Conservation (phyloP, 805 yeast species). For the Yamadazyma paraphyllophila region DNA sequence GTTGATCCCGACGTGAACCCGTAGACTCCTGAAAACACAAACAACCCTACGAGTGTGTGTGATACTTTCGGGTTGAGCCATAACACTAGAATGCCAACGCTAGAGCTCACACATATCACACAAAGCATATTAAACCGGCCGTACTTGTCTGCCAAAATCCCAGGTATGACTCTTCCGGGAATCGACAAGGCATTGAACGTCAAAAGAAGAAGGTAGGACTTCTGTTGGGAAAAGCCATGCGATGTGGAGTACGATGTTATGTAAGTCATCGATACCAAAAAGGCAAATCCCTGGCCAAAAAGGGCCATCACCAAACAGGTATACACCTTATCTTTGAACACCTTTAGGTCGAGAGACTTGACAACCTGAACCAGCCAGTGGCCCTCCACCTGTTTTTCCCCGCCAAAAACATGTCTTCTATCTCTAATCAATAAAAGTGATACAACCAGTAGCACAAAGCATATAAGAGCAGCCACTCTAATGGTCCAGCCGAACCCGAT, state of each 20-base stretch:
- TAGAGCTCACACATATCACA: constrained; percentile 13
- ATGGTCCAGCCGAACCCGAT: constrained; percentile 33
- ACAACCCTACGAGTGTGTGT: constrained; percentile 22
- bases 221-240: constrained; percentile 18
- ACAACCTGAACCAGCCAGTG: constrained; percentile 15
- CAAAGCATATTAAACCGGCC: constrained; percentile 27
- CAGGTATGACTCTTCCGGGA: constrained; percentile 27
- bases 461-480: constrained; percentile 24
- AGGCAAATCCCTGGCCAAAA: constrained; percentile 30
- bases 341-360: constrained; percentile 23
- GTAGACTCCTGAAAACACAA: constrained; percentile 23
- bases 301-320: constrained; percentile 23
- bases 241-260: constrained; percentile 25
- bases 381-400: constrained; percentile 4
- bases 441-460: constrained; percentile 14
- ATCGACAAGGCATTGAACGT: constrained; percentile 26
- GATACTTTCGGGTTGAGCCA: constrained; percentile 26
- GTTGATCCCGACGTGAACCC: constrained; percentile 31
- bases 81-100: constrained; percentile 20
- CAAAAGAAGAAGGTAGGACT: constrained; percentile 22
- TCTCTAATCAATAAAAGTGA: constrained; percentile 21
- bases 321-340: constrained; percentile 23
- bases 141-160: constrained; percentile 23
- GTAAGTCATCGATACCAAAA: constrained; percentile 23
- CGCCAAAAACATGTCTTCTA: constrained; percentile 16